Conservation (phyloP, 805 yeast genomes). For the Suhomyces vadensis region DNA sequence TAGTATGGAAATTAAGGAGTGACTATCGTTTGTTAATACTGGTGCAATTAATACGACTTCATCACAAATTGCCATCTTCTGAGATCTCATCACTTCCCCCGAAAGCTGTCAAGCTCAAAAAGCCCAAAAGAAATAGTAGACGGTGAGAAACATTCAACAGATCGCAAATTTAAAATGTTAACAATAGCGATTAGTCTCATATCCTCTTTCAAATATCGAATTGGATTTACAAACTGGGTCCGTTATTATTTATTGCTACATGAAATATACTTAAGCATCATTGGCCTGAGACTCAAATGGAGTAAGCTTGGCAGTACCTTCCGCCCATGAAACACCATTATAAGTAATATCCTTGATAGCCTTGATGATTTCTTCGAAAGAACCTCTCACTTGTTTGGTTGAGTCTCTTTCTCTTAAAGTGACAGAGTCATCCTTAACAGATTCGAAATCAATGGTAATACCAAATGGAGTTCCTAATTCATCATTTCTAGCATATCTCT, state of each 20-base stretch:
- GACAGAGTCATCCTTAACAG: constrained; percentile 81
- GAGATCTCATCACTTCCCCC: no score
- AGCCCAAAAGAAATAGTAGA: no score
- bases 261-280: constrained; percentile 14
- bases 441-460: constrained; percentile 93
- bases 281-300: constrained; percentile 73
- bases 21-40: no score
- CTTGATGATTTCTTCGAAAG: constrained; percentile 63
- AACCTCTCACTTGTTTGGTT: constrained; percentile 94
- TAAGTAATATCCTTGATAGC: constrained; percentile 79
- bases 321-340: constrained; percentile 76
- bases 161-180: no score
- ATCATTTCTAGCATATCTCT: constrained; percentile 97
- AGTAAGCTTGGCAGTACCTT: constrained; percentile 72
- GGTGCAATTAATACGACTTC: no score
- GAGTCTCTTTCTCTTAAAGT: constrained; percentile 97
- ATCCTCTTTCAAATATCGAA: no score
- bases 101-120: no score
- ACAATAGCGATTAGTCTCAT: no score
- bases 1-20: no score
- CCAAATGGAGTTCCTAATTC: constrained; percentile 99
- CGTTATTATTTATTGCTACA: constrained; percentile 1
- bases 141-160: no score
- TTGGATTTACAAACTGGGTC: no score
- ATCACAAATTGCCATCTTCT: no score